These are phyloP conservation scores for Raddia distichophylla DNA, from an alignment of 176 grass and related monocot genomes.

Conservation along the genomic window DNA sequence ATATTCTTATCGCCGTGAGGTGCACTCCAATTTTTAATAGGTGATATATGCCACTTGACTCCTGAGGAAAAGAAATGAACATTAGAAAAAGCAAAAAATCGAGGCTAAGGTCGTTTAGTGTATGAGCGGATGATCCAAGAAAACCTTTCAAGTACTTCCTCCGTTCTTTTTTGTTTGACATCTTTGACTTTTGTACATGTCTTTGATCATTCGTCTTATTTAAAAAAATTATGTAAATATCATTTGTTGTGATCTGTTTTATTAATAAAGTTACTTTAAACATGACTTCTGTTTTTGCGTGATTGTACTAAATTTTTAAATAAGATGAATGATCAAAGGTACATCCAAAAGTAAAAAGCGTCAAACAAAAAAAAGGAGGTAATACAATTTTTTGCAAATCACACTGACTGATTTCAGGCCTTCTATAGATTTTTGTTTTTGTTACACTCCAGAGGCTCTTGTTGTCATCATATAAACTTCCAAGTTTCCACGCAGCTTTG, in stretches of 20 bases:
- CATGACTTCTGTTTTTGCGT: no score
- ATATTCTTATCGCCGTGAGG: constrained; percentile 6
- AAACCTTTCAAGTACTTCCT: constrained; percentile 1
- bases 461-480: background rate
- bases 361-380: no score
- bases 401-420: background rate
- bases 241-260: no score
- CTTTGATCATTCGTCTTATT: no score
- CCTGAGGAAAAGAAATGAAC: constrained; percentile 12
- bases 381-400: background rate
- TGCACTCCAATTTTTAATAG: constrained; percentile 6
- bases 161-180: no score
- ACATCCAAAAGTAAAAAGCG: no score
- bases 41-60: constrained; percentile 1
- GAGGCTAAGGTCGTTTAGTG: constrained; percentile 11
- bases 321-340: no score
- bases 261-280: no score
- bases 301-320: no score
- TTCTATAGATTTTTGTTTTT: constrained; percentile 4
- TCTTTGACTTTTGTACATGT: no score
- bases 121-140: background rate
- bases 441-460: constrained; percentile 9
- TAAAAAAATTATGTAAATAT: no score
- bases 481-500: background rate
- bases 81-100: background rate